Conservation (phyloP, 495 filamentous ascomycete genomes). For the Xylaria venustula region DNA sequence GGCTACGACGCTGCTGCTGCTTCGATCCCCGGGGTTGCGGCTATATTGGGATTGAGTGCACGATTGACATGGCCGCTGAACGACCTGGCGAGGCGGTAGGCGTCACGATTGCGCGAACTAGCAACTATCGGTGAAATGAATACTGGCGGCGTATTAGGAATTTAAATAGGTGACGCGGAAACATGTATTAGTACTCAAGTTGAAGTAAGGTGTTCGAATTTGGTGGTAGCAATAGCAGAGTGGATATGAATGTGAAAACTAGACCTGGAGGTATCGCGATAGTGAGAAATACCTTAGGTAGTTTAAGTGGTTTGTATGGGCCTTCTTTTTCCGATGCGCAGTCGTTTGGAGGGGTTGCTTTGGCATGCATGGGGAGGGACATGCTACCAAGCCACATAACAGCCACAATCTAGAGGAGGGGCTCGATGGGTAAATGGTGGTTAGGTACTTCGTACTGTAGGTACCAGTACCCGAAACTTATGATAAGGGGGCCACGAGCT, state of each 20-base stretch:
- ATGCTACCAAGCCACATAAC: slow-evolving; percentile 9
- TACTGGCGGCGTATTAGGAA: not conserved
- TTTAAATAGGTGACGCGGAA: not conserved
- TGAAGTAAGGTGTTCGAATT: too few species aligned
- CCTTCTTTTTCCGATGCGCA: not conserved
- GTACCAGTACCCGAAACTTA: not conserved
- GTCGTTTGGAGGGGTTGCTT: slow-evolving; percentile 5
- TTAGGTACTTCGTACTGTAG: too few species aligned
- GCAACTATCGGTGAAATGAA: not conserved
- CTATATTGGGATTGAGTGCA: not conserved
- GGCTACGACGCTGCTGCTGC: not conserved
- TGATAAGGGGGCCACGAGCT: not conserved
- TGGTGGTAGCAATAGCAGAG: not conserved
- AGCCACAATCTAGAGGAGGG: slow-evolving; percentile 1
- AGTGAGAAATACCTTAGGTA: too few species aligned
- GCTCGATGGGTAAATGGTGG: not conserved
- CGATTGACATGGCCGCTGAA: slow-evolving; percentile 1
- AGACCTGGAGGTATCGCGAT: too few species aligned
- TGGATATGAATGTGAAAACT: not conserved
- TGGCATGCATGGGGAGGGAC: slow-evolving; percentile 9
- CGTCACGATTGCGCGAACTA: not conserved
- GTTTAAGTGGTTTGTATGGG: not conserved
- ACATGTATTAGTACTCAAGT: not conserved
- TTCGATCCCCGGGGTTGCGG: not conserved
- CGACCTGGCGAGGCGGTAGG: not conserved